phyloP scores from a whole-genome alignment of 2,329 filamentous ascomycete genomes.

The Botrytis sinoallii region DNA sequence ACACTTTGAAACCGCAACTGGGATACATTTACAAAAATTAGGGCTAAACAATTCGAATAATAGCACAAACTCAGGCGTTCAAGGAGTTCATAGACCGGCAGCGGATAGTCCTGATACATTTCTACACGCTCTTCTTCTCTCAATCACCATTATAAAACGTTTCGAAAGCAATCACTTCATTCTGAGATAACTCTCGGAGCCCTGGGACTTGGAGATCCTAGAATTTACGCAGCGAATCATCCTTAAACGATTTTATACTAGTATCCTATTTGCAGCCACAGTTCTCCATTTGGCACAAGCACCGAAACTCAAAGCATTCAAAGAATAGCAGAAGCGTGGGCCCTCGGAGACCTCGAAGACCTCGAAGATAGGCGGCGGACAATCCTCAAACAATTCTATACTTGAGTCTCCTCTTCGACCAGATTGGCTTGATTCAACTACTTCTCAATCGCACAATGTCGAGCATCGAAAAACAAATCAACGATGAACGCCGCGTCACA shows the following conservation, averaged over 20 bases:
- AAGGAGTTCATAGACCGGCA: background rate
- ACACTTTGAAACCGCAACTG: background rate
- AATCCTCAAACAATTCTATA: background rate
- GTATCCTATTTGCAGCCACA: no score
- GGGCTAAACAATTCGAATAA: background rate
- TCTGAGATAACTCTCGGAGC: no score
- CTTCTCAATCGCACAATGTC: background rate
- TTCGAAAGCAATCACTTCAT: no score
- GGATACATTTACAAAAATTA: background rate
- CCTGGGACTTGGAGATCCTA: no score
- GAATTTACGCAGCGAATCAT: no score
- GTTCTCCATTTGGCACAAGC: background rate
- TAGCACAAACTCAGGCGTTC: background rate
- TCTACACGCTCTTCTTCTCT: no score
- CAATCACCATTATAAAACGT: no score
- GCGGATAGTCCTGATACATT: background rate
- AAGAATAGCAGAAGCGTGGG: rapidly evolving
- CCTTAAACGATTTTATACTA: no score
- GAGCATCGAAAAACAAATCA: background rate
- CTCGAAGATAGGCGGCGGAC: background rate
- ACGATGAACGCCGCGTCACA: background rate
- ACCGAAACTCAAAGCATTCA: background rate
- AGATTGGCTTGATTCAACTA: background rate
- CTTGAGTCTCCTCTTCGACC: background rate
- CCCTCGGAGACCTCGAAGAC: background rate